Evolutionary conservation across 179 eudicot species (phyloP).

Genomic region (Kewa caespitosa): DNA sequence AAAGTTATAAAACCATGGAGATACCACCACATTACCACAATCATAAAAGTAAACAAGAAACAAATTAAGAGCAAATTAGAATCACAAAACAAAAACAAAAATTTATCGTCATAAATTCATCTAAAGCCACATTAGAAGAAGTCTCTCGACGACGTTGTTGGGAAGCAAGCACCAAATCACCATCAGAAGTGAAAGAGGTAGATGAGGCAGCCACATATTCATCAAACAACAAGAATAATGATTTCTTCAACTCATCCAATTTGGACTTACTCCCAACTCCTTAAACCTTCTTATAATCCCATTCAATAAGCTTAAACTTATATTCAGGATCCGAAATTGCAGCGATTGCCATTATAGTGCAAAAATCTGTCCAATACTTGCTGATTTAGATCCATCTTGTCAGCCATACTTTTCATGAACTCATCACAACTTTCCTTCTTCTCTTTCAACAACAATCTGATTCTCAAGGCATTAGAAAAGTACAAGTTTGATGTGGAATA

Average conservation of each 20-base stretch:
- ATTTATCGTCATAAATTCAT: background rate
- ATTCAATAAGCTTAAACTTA: conserved; percentile 7
- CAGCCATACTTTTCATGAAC: background rate
- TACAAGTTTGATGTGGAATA: conserved; percentile 2
- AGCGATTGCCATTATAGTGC: background rate
- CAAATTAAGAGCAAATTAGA: background rate
- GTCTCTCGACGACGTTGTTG: background rate
- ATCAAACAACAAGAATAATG: background rate
- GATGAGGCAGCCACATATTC: background rate
- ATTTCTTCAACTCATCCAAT: background rate
- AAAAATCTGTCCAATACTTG: background rate
- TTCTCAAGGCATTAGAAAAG: background rate
- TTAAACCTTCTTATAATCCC: background rate
- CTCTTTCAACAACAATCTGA: background rate
- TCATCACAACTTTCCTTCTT: background rate
- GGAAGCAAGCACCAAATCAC: too few species aligned
- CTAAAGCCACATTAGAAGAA: background rate
- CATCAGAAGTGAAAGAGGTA: background rate
- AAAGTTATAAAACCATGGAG: background rate
- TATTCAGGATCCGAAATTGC: conserved; percentile 11
- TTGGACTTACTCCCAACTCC: background rate
- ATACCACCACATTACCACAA: too few species aligned
- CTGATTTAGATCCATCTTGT: background rate
- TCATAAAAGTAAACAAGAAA: too few species aligned
- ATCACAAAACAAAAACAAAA: background rate